Conservation (phyloP, 1,284 basidiomycete species). For the Irpex sp. region DNA sequence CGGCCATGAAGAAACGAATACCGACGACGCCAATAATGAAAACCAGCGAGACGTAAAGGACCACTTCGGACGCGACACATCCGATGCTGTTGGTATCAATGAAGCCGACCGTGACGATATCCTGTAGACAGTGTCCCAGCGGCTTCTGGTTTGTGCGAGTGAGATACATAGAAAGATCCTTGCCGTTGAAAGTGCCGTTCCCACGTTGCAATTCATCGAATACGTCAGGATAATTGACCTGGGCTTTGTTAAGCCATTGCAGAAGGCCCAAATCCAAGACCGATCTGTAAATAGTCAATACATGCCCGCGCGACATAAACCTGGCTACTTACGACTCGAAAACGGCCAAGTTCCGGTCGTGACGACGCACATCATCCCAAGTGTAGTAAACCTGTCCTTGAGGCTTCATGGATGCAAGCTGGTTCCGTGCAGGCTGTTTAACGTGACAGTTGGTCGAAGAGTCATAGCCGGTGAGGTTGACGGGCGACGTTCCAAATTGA, state of each 20-base stretch:
- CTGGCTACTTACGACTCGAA: slow-evolving; percentile 74
- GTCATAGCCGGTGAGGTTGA: slow-evolving; percentile 72
- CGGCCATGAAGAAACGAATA: slow-evolving; percentile 96
- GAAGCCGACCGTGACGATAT: slow-evolving; percentile 86
- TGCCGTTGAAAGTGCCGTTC: slow-evolving; percentile 75
- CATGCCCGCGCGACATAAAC: slow-evolving; percentile 6
- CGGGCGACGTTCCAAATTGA: slow-evolving; percentile 62
- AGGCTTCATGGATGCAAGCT: slow-evolving; percentile 46
- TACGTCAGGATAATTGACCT: slow-evolving; percentile 79
- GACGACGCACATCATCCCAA: slow-evolving; percentile 81
- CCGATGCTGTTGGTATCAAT: slow-evolving; percentile 94
- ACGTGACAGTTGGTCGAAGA: slow-evolving; percentile 71
- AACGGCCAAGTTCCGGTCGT: slow-evolving; percentile 80
- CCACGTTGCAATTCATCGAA: slow-evolving; percentile 76
- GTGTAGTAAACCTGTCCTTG: slow-evolving; percentile 90
- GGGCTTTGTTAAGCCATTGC: slow-evolving; percentile 75
- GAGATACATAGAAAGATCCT: slow-evolving; percentile 85
- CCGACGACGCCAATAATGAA: slow-evolving; percentile 97
- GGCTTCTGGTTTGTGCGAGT: slow-evolving; percentile 61
- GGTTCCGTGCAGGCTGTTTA: slow-evolving; percentile 46
- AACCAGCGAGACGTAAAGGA: slow-evolving; percentile 92
- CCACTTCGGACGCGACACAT: slow-evolving; percentile 92
- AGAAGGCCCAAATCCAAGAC: slow-evolving; percentile 88
- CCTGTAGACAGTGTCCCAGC: slow-evolving; percentile 81
- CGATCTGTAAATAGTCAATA: slow-evolving; percentile 40